Base-by-base conservation (phyloP, 164 flowering plant species). In the Magnolia changhungtana region DNA sequence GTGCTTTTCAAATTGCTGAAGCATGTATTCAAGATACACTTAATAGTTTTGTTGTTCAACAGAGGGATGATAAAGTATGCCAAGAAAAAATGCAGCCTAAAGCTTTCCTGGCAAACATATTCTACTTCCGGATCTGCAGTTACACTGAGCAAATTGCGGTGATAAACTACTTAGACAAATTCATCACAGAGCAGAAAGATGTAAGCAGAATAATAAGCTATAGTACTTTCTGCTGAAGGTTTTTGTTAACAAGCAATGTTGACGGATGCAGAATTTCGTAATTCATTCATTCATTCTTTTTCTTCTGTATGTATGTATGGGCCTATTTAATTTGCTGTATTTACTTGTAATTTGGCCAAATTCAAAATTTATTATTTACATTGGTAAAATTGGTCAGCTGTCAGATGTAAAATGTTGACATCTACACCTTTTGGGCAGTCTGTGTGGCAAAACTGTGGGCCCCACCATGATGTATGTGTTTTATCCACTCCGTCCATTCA, bases 111-210 rank as follows among this genome's bases (percentile, higher is more conserved):
- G 83, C 78, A 63, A 90, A 90, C 81, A 92, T 96, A 70, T 90
- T 82, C 80, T 92, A 90, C 80, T 94, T 94, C 78, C 92, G 99
- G 1, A 73, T 90, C 68, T 96, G 98, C 90, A 96, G 94, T 76
- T 91, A 94, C 73, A 90, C 93, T 2, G 99, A 96, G 81, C 99
- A 92, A 85, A 86, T 91, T 86, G 99, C 90, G 11, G 75, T 91
- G 76, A 82, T 92, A 80, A 91, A 92, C 78, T 82, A 94, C 87
- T 80, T 96, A 72, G 96, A 91, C 68, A 91, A 89, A 80, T 96
- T 92, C 84, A 84, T 96, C 75, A 71, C 86, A 45, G 94, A 90
- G 80, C 92, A 96, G 82, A 86, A 84, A 80, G 96, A 96, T 87
- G 99, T 96, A 80, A 80, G 98, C 85, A 77, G 18, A 77, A 13